These are phyloP conservation scores for Saccharomycopsis malanga DNA, from an alignment of 805 yeast species.

Conservation along the genomic window DNA sequence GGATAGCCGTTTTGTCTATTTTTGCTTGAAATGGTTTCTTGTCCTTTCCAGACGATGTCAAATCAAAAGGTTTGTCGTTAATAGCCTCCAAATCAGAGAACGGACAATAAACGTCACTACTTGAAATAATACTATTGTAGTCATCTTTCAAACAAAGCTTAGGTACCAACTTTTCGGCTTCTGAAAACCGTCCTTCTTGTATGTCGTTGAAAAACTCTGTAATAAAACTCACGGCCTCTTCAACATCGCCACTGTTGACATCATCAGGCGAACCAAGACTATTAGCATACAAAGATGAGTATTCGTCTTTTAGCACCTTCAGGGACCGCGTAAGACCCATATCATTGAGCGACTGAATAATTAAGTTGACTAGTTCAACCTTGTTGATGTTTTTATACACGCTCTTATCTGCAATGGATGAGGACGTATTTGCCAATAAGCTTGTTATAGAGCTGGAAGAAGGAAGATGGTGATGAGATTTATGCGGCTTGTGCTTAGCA, in stretches of 20 bases:
- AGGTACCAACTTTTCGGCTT: conserved; percentile 30
- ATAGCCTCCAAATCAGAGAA: conserved; percentile 22
- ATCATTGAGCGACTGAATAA: conserved; percentile 44
- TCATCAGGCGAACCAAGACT: conserved; percentile 22
- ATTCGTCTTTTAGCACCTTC: conserved; percentile 34
- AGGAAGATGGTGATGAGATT: not conserved
- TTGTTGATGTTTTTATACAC: conserved; percentile 8
- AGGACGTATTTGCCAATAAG: not conserved
- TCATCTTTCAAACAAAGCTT: not conserved
- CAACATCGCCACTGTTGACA: not conserved
- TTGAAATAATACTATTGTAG: not conserved
- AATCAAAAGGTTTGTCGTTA: conserved; percentile 19
- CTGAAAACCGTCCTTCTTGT: conserved; percentile 36
- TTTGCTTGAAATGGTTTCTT: not conserved
- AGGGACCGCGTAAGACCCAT: conserved; percentile 41
- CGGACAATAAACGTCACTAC: not conserved
- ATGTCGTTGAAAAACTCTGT: conserved; percentile 34
- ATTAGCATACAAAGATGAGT: conserved; percentile 28
- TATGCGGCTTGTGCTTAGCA: not conserved
- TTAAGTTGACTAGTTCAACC: conserved; percentile 39
- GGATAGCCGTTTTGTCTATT: not conserved
- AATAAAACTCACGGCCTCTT: conserved; percentile 21
- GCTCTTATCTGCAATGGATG: not conserved
- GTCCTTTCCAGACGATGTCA: not conserved
- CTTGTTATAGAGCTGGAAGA: not conserved